Evolutionary conservation across 2,329 filamentous ascomycete species (phyloP).

Genomic region (Phialophora macrospora): DNA sequence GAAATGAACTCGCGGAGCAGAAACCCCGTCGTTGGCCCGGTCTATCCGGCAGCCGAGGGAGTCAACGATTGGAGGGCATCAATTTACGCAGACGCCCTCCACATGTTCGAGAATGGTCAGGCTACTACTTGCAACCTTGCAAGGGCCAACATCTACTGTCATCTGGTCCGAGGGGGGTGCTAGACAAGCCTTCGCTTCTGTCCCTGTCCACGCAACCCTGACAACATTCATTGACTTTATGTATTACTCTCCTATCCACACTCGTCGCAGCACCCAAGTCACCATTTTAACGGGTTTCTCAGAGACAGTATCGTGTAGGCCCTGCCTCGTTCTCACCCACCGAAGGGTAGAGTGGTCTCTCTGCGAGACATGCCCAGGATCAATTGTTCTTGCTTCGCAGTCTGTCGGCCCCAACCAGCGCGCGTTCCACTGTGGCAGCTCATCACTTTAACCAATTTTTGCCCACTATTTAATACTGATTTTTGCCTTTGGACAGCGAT

Average conservation of each 20-base stretch:
- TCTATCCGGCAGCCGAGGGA: not conserved
- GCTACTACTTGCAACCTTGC: not conserved
- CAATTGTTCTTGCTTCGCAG: not conserved
- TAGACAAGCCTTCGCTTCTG: not conserved
- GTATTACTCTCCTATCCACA: slow-evolving; percentile 1
- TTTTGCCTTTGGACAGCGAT: not conserved
- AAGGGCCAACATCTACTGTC: not conserved
- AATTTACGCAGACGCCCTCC: not conserved
- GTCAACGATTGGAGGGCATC: not conserved
- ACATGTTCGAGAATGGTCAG: not conserved
- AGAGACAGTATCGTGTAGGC: not conserved
- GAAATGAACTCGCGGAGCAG: not conserved
- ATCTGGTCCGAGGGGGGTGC: not conserved
- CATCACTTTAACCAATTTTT: not conserved
- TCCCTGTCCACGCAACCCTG: not conserved
- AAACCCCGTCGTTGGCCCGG: not conserved
- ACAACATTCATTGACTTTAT: not conserved
- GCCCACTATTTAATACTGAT: not conserved
- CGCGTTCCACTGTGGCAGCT: not conserved
- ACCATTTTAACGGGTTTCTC: not conserved
- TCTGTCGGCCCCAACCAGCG: not conserved
- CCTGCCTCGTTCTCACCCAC: not conserved
- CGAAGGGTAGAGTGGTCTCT: not conserved
- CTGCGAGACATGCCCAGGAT: not conserved
- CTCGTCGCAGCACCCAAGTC: not conserved